Base-by-base conservation (phyloP, 2,329 filamentous ascomycete species). In the Phialophora tarda region DNA sequence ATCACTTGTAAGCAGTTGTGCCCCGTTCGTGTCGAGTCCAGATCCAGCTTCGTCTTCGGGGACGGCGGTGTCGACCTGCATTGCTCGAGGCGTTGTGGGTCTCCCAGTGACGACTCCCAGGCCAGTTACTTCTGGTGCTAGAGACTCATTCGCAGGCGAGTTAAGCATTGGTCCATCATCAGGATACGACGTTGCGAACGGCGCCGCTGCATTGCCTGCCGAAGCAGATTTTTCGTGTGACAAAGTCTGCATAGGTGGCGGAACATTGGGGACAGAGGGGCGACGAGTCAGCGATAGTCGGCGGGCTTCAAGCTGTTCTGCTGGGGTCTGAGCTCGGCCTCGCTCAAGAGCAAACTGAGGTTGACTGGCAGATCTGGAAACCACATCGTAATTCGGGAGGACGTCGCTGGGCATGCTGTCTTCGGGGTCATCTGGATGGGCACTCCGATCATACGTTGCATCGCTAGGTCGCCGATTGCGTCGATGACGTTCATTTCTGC, bases 31-130 rank as follows among this genome's bases (percentile, higher is more conserved):
- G 32, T 87, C 82, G 64, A 83, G 80, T 32, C 85, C 82, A 11
- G 87, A 81, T 81, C 38, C 80, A 77, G 53, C 82, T 80, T 55
- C 79, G 80, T 50, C 83, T 80, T 65, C 88, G 85, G 2, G 83
- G 78, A 71, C 87, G 85, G 38, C 72, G 67, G 58, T 74, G 74
- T 53, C 72, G 74, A 76, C 84, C 84, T 91, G 87, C 93, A 97
- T 96, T 0, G 93, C 93, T 79, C 92, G 89, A 32, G 94, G 93
- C 0, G 93, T 97, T 1, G 93, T 92, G 14, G 94, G 93, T n/a
- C 97, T 84, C 0, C 50, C 60, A 47, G 58, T 61, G 3, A 28
- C 3, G 11, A 64, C 44, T 12, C 61, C 61, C 10, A 64, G 23
- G 10, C 58, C 50, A n/a, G 63, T 38, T 23, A 60, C 50, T 34